These are phyloP conservation scores for Colletotrichum cereale DNA, from an alignment of 2,329 filamentous ascomycete genomes.

Conservation along the genomic window DNA sequence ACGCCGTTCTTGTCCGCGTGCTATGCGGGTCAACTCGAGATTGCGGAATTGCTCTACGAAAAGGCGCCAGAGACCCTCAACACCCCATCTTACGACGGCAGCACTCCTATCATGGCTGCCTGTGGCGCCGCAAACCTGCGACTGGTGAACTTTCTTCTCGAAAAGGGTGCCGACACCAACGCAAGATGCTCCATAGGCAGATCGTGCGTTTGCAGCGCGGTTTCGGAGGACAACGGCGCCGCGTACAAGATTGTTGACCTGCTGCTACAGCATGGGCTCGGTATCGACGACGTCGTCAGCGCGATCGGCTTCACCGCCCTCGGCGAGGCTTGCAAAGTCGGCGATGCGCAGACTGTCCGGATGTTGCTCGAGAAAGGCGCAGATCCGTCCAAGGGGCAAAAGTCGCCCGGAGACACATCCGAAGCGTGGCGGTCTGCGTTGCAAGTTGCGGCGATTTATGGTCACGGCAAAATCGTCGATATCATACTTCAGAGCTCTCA, in stretches of 20 bases:
- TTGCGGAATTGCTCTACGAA: slow-evolving; percentile 40
- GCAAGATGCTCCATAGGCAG: slow-evolving; percentile 8
- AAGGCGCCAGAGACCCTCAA: slow-evolving; percentile 42
- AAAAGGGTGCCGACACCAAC: slow-evolving; percentile 41
- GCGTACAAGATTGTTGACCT: slow-evolving; percentile 37
- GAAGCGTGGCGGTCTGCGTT: slow-evolving; percentile 41
- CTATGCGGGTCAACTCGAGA: slow-evolving; percentile 29
- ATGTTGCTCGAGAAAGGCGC: slow-evolving; percentile 43
- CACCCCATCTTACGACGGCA: slow-evolving; percentile 20
- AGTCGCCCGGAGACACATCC: slow-evolving; percentile 4
- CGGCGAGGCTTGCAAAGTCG: slow-evolving; percentile 37
- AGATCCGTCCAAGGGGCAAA: slow-evolving; percentile 41
- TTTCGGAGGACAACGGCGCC: slow-evolving; percentile 23
- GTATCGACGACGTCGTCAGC: slow-evolving; percentile 39
- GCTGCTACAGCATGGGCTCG: slow-evolving; percentile 41
- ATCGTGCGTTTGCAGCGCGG: slow-evolving; percentile 37
- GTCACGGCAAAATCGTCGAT: slow-evolving; percentile 31
- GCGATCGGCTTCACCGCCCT: slow-evolving; percentile 40
- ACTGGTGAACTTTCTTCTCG: slow-evolving; percentile 41
- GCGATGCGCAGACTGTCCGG: slow-evolving; percentile 38
- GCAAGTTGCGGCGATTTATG: slow-evolving; percentile 17
- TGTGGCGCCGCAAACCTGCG: slow-evolving; percentile 36
- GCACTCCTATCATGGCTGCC: slow-evolving; percentile 41
- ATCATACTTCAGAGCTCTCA: slow-evolving; percentile 40
- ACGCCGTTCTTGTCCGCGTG: slow-evolving; percentile 43